These are phyloP conservation scores for Hypoxylon sp. DNA, from an alignment of 2,329 filamentous ascomycete species.

Conservation along the genomic window DNA sequence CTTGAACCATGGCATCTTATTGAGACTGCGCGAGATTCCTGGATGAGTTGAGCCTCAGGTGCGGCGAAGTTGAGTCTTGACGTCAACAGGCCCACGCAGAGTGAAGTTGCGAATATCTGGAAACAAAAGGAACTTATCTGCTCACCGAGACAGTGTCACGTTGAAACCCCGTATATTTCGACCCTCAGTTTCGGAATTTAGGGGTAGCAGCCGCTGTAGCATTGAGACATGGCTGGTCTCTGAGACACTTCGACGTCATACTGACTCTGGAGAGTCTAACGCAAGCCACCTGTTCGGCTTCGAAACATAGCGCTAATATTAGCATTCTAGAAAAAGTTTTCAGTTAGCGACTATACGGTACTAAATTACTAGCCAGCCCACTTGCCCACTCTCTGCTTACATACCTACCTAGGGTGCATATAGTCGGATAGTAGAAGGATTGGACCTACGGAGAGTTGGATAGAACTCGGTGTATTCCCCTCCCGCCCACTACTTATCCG, in stretches of 20 bases:
- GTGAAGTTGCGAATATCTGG: background rate
- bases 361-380: background rate
- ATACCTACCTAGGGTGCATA: too few species aligned
- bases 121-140: conserved; percentile 14
- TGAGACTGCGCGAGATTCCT: conserved; percentile 10
- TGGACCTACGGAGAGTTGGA: background rate
- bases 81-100: conserved; percentile 4
- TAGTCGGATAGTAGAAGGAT: background rate
- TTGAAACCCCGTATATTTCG: conserved; percentile 37
- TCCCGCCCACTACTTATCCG: background rate
- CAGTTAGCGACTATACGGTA: background rate
- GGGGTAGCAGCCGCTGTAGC: conserved; percentile 34
- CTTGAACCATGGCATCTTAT: background rate
- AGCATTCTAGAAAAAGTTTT: background rate
- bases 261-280: conserved; percentile 9
- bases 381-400: background rate
- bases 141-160: conserved; percentile 37
- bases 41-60: conserved; percentile 2
- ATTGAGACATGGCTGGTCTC: conserved; percentile 17
- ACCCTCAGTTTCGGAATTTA: conserved; percentile 39
- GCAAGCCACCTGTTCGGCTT: conserved; percentile 5
- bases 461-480: background rate
- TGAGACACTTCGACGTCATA: conserved; percentile 37
- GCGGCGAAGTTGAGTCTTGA: conserved; percentile 9
- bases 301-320: conserved; percentile 20